phyloP scores from a whole-genome alignment of 1,284 basidiomycete species.

The Apiotrichum mycotoxinovorans region DNA sequence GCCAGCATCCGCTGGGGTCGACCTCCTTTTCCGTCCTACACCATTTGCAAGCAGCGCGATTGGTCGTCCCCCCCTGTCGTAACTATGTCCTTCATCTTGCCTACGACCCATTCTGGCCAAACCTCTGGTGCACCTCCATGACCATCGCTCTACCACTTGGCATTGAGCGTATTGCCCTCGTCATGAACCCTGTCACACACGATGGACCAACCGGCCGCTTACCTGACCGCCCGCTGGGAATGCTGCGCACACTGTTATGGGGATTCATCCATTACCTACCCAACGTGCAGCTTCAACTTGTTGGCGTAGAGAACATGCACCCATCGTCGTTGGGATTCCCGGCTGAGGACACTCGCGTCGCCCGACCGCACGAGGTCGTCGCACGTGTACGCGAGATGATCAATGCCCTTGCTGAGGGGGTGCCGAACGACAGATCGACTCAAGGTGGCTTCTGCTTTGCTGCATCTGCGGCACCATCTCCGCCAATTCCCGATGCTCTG shows the following conservation, averaged over 20 bases:
- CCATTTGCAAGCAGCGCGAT: not conserved
- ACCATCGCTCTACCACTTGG: not conserved
- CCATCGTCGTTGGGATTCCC: not conserved
- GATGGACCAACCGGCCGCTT: not conserved
- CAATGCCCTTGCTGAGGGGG: not conserved
- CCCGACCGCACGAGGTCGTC: not conserved
- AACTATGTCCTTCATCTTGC: not conserved
- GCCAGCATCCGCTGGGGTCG: too few relatives aligned
- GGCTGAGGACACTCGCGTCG: not conserved
- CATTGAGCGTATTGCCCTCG: not conserved
- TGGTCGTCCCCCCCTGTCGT: not conserved
- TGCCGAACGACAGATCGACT: not conserved
- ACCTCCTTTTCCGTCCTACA: too few relatives aligned
- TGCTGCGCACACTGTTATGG: not conserved
- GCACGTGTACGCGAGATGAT: not conserved
- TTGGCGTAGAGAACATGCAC: constrained; percentile 2
- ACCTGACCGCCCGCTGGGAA: not conserved
- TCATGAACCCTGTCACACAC: not conserved
- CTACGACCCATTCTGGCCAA: not conserved
- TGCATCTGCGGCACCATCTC: not conserved
- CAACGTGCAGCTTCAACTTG: not conserved
- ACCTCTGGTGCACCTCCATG: not conserved
- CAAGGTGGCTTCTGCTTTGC: not conserved
- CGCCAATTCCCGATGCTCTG: not conserved
- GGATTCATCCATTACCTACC: not conserved